Base-by-base conservation (phyloP, 176 grass and related monocot species). In the Musa troglodytarum region DNA sequence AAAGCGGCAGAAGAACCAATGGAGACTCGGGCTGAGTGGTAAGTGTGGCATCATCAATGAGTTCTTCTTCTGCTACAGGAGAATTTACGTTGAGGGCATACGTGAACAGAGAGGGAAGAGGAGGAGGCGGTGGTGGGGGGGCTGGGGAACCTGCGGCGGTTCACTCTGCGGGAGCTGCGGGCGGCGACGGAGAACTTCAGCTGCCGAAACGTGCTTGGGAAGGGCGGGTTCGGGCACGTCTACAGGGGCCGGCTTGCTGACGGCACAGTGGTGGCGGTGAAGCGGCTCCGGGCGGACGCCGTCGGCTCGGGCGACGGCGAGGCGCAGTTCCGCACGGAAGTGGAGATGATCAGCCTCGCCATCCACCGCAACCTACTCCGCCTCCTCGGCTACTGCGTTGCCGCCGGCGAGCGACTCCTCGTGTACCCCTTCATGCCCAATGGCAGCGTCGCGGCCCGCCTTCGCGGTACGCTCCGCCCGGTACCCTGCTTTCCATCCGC, bases 281-380 rank as follows among this genome's bases (percentile, higher is more conserved):
- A 98, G 86, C 87, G 94, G 16, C 86, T 98, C 49, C 90, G 88
- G 17, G 49, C 68, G 80, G 90, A 91, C 78, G 90, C 90, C 1
- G 83, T 80, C 79, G 92, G 81, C 20, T 87, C 88, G 0, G 92
- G 81, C 43, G 82, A 88, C 0, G 88, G 92, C 10, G 92, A 91
- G 73, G 88, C 88, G 16, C 89, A 93, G 78, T 92, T 98, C 84
- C 81, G 86, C 12, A 98, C 90, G 2, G 95, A 98, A 78, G 90
- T 98, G 67, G 90, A 87, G 84, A 98, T 98, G 82, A 98, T 98
- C 75, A 98, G 90, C 86, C 88, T 98, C 24, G 95, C 95, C 65
- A 88, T 93, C 49, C 93, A 97, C 74, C 85, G 93, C 16, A 91
- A 97, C 81, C 80, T 97, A 22, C 89, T 97, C 67, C 85, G 93